Conservation (phyloP, 2,329 filamentous ascomycete genomes). For the Aspergillus sp. region DNA sequence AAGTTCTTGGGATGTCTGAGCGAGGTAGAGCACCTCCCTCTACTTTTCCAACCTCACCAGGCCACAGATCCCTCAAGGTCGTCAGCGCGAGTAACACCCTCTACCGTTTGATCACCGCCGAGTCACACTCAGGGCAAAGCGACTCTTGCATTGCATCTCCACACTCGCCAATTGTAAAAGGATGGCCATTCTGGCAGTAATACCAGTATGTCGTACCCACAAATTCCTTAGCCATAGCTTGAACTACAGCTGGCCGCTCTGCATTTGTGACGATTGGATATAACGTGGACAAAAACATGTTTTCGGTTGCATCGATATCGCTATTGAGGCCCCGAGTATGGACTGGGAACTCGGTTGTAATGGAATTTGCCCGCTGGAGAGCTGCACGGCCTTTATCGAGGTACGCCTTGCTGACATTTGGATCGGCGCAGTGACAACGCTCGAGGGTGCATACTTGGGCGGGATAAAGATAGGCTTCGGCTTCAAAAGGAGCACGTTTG, state of each 20-base stretch:
- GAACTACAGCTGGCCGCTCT: constrained; percentile 52
- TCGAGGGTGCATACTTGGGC: constrained; percentile 52
- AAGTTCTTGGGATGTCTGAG: too few species aligned
- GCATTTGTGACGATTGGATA: constrained; percentile 50
- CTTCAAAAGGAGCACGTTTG: constrained; percentile 44
- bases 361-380: constrained; percentile 23
- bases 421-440: constrained; percentile 13
- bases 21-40: too few species aligned
- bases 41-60: not conserved
- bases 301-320: constrained; percentile 48
- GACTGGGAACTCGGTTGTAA: constrained; percentile 23
- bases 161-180: constrained; percentile 64
- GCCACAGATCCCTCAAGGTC: constrained; percentile 46
- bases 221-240: constrained; percentile 53
- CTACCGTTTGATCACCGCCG: constrained; percentile 49
- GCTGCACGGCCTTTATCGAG: constrained; percentile 9
- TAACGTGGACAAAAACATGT: constrained; percentile 50
- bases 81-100: constrained; percentile 58
- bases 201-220: constrained; percentile 51
- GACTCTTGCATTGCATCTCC: constrained; percentile 63
- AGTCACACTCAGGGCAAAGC: constrained; percentile 62
- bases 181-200: constrained; percentile 37
- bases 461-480: constrained; percentile 53
- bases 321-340: constrained; percentile 35
- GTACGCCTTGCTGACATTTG: not conserved